Evolutionary conservation across 23 red algal genomes (phyloP).

Genomic region (Gracilaria gracilis): DNA sequence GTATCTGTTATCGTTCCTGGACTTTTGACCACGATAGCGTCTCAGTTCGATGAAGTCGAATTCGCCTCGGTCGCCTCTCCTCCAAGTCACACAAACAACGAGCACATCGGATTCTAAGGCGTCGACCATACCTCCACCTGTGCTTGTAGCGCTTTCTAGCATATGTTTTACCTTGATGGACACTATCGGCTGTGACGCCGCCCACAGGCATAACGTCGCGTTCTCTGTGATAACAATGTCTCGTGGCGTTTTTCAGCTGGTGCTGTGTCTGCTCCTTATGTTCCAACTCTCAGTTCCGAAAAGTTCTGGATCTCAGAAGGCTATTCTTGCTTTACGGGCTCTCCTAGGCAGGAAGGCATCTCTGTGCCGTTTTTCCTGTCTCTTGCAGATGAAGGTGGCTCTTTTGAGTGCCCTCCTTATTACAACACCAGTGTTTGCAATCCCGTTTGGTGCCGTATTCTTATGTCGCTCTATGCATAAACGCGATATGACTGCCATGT

Average conservation of each 20-base stretch:
- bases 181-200: slow-evolving; percentile 8
- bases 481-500: neutral
- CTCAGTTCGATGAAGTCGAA: neutral
- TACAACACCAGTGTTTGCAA: slow-evolving; percentile 7
- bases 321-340: neutral
- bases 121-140: neutral
- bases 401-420: neutral
- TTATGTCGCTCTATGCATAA: neutral
- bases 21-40: neutral
- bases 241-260: neutral
- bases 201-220: neutral
- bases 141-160: neutral
- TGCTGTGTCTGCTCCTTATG: neutral
- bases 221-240: slow-evolving; percentile 2
- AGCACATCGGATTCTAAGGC: neutral
- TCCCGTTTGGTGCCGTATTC: neutral
- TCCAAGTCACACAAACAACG: neutral
- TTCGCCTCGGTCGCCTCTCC: neutral
- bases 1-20: neutral
- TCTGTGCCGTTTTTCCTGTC: neutral
- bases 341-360: neutral
- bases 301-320: neutral
- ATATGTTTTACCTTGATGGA: slow-evolving; percentile 12
- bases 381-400: slow-evolving; percentile 5
- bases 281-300: neutral